Base-by-base conservation (phyloP, 2,329 filamentous ascomycete genomes). In the Esteya vermicola region DNA sequence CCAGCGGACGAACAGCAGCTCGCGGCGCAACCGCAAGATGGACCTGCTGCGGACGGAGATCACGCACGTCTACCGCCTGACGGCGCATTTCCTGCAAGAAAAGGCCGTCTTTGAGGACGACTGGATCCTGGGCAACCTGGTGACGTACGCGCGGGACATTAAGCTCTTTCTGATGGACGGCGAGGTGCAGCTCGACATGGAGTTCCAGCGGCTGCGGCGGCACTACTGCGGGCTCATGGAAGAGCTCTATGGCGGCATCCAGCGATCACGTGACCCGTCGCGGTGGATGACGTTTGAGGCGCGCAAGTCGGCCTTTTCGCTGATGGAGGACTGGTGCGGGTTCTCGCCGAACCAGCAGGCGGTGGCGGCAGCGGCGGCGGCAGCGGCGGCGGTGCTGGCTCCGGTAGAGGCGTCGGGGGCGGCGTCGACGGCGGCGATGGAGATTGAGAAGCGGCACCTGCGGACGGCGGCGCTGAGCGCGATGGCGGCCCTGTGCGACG, bases 291-390 rank as follows among this genome's bases (percentile, higher is more conserved):
- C 91, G 0, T 98, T 98, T 53, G 91, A 98, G 56, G 85, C 88
- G 12, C 72, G 93, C 31, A 94, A 95, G 55, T 95, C 91, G 6
- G 83, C 89, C 0, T 98, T 98, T 54, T 80, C 88, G 1, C 64
- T 98, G 36, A 96, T 98, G 88, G 91, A 98, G 59, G 89, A 96
- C 48, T 98, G 93, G 93, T 98, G 91, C 55, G 91, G 91, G 3
- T 95, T 93, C 56, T 94, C 88, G 8, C 85, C 88, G 0, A 94
- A 95, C 47, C 85, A 93, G 54, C 83, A 93, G 47, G 83, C 72
- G 85, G 45, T 20, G 18, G 59, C 79, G 16, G 37, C 19, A 16
- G 28, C 13, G 8, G 28, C 10, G 28, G 14, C n/a, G 12, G 27
- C 10, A 25, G 16, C 4, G n/a, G 35, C 14, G 16, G 35, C 26